Evolutionary conservation across 2,329 filamentous ascomycete species (phyloP), one percentile per base, ranked within the genome.

Genomic region (Aspergillus sp.): DNA sequence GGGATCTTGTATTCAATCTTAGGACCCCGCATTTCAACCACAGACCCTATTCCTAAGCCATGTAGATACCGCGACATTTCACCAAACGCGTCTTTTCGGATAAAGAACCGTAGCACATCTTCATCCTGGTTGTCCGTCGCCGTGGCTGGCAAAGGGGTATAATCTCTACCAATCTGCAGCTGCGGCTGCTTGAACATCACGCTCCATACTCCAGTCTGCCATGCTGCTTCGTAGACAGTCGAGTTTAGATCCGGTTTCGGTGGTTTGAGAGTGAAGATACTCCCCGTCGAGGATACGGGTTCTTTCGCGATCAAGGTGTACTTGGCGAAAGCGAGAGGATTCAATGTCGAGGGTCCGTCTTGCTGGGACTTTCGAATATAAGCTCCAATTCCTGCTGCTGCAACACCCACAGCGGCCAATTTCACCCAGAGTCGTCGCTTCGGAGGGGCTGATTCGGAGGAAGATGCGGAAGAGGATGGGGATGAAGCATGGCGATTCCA

Each of bases 181-280:
- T 95, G 84, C 2, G 93, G 93, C 71, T 97, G 93, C 71, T 95
- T 95, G 62, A 95, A 83, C 72, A 96, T 86, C 30, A 97, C 85
- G 53, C 85, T 90, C 86, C 89, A 95, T 38, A 94, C 77, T 4
- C 86, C 85, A 48, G 80, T 75, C 39, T 69, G 67, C 80, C 82
- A 84, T 20, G 74, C 75, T 9, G 69, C 57, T 4, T 65, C 59
- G 49, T 77, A 74, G 33, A 69, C 61, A 23, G 65, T 63, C 39
- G 68, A 70, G 50, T 48, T 54, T 46, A 51, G 55, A 48, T 57
- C 65, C 33, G 53, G 60, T 44, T 60, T 54, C 19, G 60, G 58
- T 7, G 71, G 69, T 27, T 64, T 63, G 10, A 76, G 59, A 12
- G 65, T 71, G 58, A 76, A 73, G 15, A 75, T 64, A 54, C 69